Percentiles rank a stretch among this genome's conserved stretches.
These are phyloP conservation scores for Infundibulicybe gibba DNA, from an alignment of 768 basidiomycete species.

Conservation along the genomic window DNA sequence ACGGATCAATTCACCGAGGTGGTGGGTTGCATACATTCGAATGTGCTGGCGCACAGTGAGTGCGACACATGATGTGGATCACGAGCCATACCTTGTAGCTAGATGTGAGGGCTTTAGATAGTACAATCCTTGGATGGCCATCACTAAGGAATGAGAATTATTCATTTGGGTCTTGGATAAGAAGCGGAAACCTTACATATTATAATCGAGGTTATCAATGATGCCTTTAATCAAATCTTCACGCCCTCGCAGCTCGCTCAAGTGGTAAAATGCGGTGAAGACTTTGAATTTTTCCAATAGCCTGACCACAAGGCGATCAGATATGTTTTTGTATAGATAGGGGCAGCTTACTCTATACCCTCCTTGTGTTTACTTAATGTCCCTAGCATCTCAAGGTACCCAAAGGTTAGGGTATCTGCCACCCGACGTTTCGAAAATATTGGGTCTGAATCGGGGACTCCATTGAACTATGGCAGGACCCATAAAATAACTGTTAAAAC, in stretches of 20 bases:
- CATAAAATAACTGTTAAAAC: neutral
- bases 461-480: constrained; percentile 52
- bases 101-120: constrained; percentile 93
- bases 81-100: constrained; percentile 66
- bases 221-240: constrained; percentile 92
- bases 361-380: constrained; percentile 84
- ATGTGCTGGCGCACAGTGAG: constrained; percentile 56
- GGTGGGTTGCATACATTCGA: constrained; percentile 83
- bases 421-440: constrained; percentile 84
- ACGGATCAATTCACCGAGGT: constrained; percentile 79
- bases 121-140: constrained; percentile 88
- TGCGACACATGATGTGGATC: neutral
- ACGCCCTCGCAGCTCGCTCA: constrained; percentile 85
- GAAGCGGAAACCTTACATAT: constrained; percentile 51
- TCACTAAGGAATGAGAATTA: constrained; percentile 51
- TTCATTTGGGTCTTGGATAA: constrained; percentile 1
- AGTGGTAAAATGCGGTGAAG: constrained; percentile 94
- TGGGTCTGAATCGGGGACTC: constrained; percentile 68
- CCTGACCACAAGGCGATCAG: constrained; percentile 36
- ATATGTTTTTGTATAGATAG: neutral
- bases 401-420: constrained; percentile 79
- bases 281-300: constrained; percentile 88
- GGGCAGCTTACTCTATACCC: constrained; percentile 76
- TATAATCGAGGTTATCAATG: constrained; percentile 90
- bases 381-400: constrained; percentile 96